Base-by-base conservation (phyloP, 768 basidiomycete genomes). In the Coprinopsis cinerea region DNA sequence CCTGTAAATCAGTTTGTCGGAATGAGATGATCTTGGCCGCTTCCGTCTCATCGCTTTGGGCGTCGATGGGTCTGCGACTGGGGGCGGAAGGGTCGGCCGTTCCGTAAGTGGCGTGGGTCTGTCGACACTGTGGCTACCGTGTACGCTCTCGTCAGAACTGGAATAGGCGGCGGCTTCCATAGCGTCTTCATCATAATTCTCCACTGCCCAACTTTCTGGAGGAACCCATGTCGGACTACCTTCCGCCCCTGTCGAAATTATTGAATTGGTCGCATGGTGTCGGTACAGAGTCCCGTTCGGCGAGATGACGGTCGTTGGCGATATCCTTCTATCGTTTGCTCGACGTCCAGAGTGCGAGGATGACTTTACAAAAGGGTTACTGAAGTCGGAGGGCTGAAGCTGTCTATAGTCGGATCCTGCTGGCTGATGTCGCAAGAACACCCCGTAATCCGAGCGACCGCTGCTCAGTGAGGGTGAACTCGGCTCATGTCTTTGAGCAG, bases 151-250 rank as follows among this genome's bases (percentile, higher is more conserved):
- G 22, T 67, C 67, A 13, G 62, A 64, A 42, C 60, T 63, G 26
- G 64, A 64, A 36, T 63, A 61, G 10, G 61, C 54, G 17, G 67
- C 69, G 2, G 64, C 70, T 2, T 64, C 68, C 5, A 63, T 68
- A 17, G 54, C 61, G 2, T 71, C 70, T 40, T 64, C 67, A 4
- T 67, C 75, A 2, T 74, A 73, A 45, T 72, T 74, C 41, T 78
- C 76, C 13, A 87, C 83, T 1, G 74, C 83, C 88, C 88, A 90
- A 48, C 85, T 88, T 59, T 89, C 78, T 1, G 88, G 88, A 4
- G 88, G 69, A 2, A 65, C 77, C 88, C 88, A 91, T 18, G 65
- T 62, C 28, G 69, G 59, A 55, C 68, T 54, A 43, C 62, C 47
- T 9, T 57, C 58, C 2, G 55, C 55, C 15, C 44, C 47, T n/a